phyloP scores from a whole-genome alignment of 2,329 filamentous ascomycete genomes.

The Ceratocystis eucalypticola region DNA sequence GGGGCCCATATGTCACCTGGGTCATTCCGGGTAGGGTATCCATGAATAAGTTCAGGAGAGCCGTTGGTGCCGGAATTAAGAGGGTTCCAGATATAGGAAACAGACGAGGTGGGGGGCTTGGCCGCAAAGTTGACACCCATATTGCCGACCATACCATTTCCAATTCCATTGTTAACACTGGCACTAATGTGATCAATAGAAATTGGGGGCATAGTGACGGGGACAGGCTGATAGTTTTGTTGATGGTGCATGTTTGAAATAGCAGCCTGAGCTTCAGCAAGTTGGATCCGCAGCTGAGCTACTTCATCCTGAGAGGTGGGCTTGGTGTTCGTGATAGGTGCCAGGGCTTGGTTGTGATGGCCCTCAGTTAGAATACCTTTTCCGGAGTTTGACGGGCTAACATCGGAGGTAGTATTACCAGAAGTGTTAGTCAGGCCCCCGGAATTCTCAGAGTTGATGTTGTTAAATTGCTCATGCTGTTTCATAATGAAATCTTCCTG shows the following conservation, averaged over 20 bases:
- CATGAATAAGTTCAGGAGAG: conserved; percentile 3
- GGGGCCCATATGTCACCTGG: conserved; percentile 3
- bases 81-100: conserved; percentile 1
- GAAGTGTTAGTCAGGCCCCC: neutral
- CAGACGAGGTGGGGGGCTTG: neutral
- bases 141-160: neutral
- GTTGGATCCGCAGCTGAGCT: conserved; percentile 50
- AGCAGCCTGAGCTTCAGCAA: conserved; percentile 51
- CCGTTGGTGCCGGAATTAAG: neutral
- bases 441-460: conserved; percentile 26
- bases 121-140: neutral
- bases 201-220: neutral
- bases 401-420: neutral
- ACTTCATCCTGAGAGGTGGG: conserved; percentile 43
- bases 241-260: conserved; percentile 10
- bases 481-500: conserved; percentile 42
- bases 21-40: neutral
- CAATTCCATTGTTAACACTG: neutral
- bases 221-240: conserved; percentile 21
- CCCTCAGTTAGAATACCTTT: neutral
- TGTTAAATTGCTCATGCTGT: conserved; percentile 42
- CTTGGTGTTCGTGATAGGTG: conserved; percentile 1
- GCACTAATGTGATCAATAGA: neutral
- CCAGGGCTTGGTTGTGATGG: neutral
- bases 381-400: neutral